phyloP scores from a whole-genome alignment of 1,284 basidiomycete genomes.

The Anthracocystis walkeri region DNA sequence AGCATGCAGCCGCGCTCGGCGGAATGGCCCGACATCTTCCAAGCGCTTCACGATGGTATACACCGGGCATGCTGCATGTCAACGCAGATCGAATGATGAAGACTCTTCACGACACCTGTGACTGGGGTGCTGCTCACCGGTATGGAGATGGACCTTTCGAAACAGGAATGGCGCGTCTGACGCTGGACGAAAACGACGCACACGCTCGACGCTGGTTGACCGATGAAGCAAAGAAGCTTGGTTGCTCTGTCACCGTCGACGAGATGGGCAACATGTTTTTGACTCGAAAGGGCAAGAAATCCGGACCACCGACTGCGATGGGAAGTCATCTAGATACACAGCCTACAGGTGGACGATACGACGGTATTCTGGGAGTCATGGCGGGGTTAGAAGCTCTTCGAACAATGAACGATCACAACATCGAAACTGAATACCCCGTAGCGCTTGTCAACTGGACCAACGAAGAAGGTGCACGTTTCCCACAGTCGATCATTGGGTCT shows the following conservation, averaged over 20 bases:
- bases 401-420: conserved; percentile 28
- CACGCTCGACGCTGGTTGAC: conserved; percentile 65
- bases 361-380: conserved; percentile 47
- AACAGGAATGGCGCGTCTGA: conserved; percentile 52
- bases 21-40: not conserved
- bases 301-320: conserved; percentile 30
- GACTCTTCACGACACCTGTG: conserved; percentile 64
- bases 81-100: conserved; percentile 59
- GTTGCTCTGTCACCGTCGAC: conserved; percentile 58
- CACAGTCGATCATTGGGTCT: conserved; percentile 59
- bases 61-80: conserved; percentile 38
- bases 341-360: conserved; percentile 45
- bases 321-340: conserved; percentile 49
- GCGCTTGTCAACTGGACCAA: conserved; percentile 51
- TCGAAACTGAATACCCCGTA: conserved; percentile 28
- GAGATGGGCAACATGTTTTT: conserved; percentile 69
- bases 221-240: conserved; percentile 58
- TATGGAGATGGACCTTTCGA: conserved; percentile 31
- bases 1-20: not conserved
- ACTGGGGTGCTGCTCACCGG: conserved; percentile 55
- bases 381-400: conserved; percentile 41
- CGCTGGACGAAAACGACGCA: conserved; percentile 64
- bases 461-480: conserved; percentile 44
- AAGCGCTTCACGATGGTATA: conserved; percentile 19
- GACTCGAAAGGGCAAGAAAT: conserved; percentile 45